A percentile compares a stretch with the other conserved stretches of the same genome.
These are phyloP conservation scores for Sclerotinia borealis DNA, from an alignment of 2,329 filamentous ascomycete genomes.

Conservation along the genomic window DNA sequence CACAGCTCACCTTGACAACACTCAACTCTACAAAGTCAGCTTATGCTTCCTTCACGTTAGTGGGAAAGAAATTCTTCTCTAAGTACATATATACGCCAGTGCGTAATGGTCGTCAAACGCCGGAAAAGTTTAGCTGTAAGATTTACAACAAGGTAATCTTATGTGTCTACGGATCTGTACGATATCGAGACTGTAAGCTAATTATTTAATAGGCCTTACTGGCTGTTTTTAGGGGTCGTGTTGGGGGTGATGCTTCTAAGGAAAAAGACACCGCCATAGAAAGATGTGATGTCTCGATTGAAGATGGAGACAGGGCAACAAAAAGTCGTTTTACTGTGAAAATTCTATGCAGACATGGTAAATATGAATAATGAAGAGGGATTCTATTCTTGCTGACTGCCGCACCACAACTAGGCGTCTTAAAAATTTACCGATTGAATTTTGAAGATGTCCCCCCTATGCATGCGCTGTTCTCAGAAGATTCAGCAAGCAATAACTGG, in stretches of 20 bases:
- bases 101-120: conserved; percentile 15
- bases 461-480: conserved; percentile 67
- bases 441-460: conserved; percentile 70
- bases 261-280: conserved; percentile 68
- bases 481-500: conserved; percentile 64
- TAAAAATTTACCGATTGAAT: conserved; percentile 69
- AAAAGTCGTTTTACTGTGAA: conserved; percentile 70
- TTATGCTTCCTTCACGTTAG: conserved; percentile 66
- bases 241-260: conserved; percentile 49
- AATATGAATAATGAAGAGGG: background rate
- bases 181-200: background rate
- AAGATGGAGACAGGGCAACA: conserved; percentile 59
- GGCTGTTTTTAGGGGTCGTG: conserved; percentile 66
- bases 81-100: conserved; percentile 59
- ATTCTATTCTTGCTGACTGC: conserved; percentile 3
- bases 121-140: conserved; percentile 63
- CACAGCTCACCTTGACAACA: conserved; percentile 64
- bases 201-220: conserved; percentile 50
- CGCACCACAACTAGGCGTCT: conserved; percentile 47
- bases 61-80: conserved; percentile 64
- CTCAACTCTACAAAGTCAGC: conserved; percentile 77
- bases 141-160: conserved; percentile 59
- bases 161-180: background rate
- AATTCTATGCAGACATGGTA: conserved; percentile 68
- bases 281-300: conserved; percentile 65